Evolutionary conservation across 495 filamentous ascomycete genomes (phyloP).

Genomic region (Xanthoparmelia taractica): DNA sequence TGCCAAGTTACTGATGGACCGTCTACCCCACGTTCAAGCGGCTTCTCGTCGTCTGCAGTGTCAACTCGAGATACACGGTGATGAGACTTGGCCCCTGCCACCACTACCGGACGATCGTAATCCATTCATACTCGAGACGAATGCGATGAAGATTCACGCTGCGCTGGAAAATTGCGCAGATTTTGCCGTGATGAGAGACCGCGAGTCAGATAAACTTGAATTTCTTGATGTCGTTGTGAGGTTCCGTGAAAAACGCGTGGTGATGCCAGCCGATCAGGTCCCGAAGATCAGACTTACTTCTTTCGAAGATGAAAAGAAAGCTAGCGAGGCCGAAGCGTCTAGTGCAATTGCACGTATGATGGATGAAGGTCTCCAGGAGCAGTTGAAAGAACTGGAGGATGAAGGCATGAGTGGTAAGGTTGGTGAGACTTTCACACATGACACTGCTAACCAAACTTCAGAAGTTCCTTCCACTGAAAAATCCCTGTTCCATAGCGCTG

Average conservation of each 20-base stretch:
- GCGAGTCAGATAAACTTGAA: background rate
- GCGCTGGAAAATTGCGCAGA: conserved; percentile 11
- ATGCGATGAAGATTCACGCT: background rate
- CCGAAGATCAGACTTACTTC: background rate
- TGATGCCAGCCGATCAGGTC: background rate
- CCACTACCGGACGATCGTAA: background rate
- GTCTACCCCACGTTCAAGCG: conserved; percentile 9
- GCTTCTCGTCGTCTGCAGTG: conserved; percentile 13
- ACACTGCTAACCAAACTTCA: background rate
- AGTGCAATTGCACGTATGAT: background rate
- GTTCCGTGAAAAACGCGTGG: background rate
- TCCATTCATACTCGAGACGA: background rate
- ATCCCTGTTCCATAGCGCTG: background rate
- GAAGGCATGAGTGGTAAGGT: conserved; percentile 4
- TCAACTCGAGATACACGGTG: conserved; percentile 6
- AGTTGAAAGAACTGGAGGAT: background rate
- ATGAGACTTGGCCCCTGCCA: conserved; percentile 8
- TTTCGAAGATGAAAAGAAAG: conserved; percentile 1
- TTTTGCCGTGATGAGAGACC: background rate
- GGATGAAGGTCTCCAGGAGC: background rate
- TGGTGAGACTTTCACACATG: background rate
- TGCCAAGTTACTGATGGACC: conserved; percentile 8
- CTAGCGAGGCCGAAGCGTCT: background rate
- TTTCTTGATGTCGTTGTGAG: conserved; percentile 1
- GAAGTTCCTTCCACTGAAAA: background rate